Evolutionary conservation across 2,329 filamentous ascomycete genomes (phyloP), one percentile per base, ranked within the genome.

Genomic region (Trichoderma koningiopsis): DNA sequence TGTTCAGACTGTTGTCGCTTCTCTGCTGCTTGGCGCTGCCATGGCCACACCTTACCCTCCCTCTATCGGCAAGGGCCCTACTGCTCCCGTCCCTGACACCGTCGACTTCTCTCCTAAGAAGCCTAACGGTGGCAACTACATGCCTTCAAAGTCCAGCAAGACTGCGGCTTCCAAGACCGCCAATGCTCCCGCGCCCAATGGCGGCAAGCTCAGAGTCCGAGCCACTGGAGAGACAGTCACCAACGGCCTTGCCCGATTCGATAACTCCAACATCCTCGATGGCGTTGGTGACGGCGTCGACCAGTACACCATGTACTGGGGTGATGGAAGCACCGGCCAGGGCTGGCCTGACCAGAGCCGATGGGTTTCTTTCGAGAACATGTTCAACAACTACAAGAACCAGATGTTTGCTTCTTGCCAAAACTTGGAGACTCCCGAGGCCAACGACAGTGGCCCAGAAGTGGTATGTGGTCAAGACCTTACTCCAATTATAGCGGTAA

Each of bases 251-350:
- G 62, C 68, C 14, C 62, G 63, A 27, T 33, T 62, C 22, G 47
- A 62, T 52, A 70, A 71, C 52, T 72, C 68, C 56, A 55, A 69
- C 24, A 68, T 70, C 49, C 11, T 14, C 10, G 69, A 70, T 24
- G 72, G 72, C 13, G 56, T 69, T 31, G 73, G 74, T 27, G 60
- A 55, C 53, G 75, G 75, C 31, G 40, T 49, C 11, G 78, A 79
- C 70, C 43, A 56, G 3, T 80, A 80, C 70, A 74, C 60, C 19
- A 73, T 75, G 71, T 71, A 69, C 67, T 37, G 19, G 24, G 69
- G 69, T 33, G 47, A 61, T 29, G 69, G 69, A 43, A 65, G 43
- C 55, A 69, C 69, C 33, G 27, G 33, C 3, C 31, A 52, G 5
- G 69, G 69, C 6, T 71, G 69, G 69, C 69, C 69, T 27, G 56